Evolutionary conservation across 257 asterid species (phyloP), one percentile per base, ranked within the genome.

Genomic region (Solanum lycopersicoides): DNA sequence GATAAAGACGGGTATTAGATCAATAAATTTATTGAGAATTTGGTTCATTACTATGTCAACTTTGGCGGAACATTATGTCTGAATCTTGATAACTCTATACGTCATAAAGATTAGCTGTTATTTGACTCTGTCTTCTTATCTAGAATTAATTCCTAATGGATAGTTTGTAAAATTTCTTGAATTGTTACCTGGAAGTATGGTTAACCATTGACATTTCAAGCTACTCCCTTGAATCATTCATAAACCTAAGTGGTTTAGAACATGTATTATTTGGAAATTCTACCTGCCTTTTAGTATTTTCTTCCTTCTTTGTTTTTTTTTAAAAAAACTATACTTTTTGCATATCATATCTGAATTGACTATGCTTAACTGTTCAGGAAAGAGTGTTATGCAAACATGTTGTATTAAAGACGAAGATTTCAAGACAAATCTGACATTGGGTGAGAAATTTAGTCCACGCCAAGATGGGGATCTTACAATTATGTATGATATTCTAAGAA

Each of bases 381-480:
- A 90, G 83, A 86, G 89, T 20, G 87, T 94, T 42, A 92, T 96
- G 98, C 89, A 95, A 83, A 97, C 94, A 3, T 96, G 99, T 86
- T 96, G 99, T 89, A 87, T 42, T 12, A 88, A 90, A 89, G 98
- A 97, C 82, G 88, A 91, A 0, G 35, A 86, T 0, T 90, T 92
- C 88, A 92, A 87, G 75, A 20, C 97, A 32, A 97, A 94, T 45
- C 45, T 65, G 10, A 94, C 97, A 42, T 4, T 89, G 21, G 94
- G 60, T 39, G 96, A 92, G 75, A 94, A 93, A 74, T 97, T 93
- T 82, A 86, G 92, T 4, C 98, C 96, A 1, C 98, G 96, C 1
- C 93, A 89, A 86, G 83, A 86, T 1, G 99, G 99, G 4, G 99
- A 95, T 87, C 94, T 97, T 5, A 95, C 98, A 11, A 93, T 97